A percentile compares a stretch with the other conserved stretches of the same genome.
These are phyloP conservation scores for Penicillium italicum DNA, from an alignment of 2,329 filamentous ascomycete species.

Conservation along the genomic window DNA sequence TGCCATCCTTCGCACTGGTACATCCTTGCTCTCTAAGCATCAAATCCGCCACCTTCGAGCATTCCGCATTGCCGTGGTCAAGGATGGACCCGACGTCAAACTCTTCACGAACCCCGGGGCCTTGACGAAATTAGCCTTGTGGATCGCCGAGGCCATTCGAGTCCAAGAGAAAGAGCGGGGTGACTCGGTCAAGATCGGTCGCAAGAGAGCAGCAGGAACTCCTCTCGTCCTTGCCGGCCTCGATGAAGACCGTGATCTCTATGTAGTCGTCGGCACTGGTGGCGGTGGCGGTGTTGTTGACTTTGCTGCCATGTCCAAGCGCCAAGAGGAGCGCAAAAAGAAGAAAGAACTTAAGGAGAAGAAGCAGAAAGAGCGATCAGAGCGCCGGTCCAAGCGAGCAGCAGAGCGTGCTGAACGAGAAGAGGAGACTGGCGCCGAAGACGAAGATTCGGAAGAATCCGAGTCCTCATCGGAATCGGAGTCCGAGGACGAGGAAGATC, in stretches of 20 bases:
- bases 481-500: conserved; percentile 54
- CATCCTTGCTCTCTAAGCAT: conserved; percentile 83
- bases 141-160: conserved; percentile 87
- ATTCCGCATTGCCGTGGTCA: conserved; percentile 93
- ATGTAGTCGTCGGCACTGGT: conserved; percentile 88
- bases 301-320: conserved; percentile 64
- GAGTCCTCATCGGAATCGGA: conserved; percentile 54
- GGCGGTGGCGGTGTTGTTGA: conserved; percentile 73
- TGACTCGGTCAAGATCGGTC: conserved; percentile 55
- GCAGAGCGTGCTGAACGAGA: conserved; percentile 50
- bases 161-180: conserved; percentile 84
- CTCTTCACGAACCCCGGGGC: conserved; percentile 92
- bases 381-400: conserved; percentile 58
- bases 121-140: conserved; percentile 86
- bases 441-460: conserved; percentile 64
- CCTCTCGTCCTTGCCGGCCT: conserved; percentile 87
- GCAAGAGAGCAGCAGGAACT: conserved; percentile 54
- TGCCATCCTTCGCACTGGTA: conserved; percentile 90
- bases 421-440: conserved; percentile 51
- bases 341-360: conserved; percentile 63
- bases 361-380: conserved; percentile 60
- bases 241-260: conserved; percentile 81
- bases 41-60: conserved; percentile 89
- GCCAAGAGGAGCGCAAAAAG: conserved; percentile 60
- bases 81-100: conserved; percentile 86